Base-by-base conservation (phyloP, 371 early-diverging fungal species). In the Mortierella sp. region DNA sequence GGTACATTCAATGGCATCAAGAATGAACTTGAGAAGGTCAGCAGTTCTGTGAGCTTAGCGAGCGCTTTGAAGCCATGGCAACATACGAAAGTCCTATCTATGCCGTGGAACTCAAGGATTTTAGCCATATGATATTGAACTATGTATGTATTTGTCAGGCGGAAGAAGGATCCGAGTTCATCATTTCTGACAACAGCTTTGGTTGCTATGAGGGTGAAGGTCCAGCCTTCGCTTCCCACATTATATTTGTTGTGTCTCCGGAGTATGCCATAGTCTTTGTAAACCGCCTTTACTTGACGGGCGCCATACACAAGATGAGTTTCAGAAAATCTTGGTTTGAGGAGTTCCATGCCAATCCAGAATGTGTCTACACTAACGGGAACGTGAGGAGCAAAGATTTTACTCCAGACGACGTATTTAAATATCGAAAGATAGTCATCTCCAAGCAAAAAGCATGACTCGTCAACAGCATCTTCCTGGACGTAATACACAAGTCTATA, bases 391-490 rank as follows among this genome's bases (percentile, higher is more conserved):
- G 0, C 20, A 26, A 45, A 28, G 59, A 49, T 5, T 47, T 63
- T 14, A 35, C 59, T 65, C 65, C 66, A 1, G 45, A 39, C 26
- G 75, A 75, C 37, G 62, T 66, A 4, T 75, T 75, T 58, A 69
- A 70, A 54, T 75, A 75, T 43, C 37, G 35, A 20, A 60, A 66
- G 26, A 60, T 69, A 20, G 22, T 62, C 12, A 28, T 69, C 26
- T 65, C 75, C 1, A 70, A 75, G 62, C 9, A 69, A 37, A 39
- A 54, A 18, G 75, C 70, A 6, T 69, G 18, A 5, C 20, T 65
- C 35, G 70, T 75, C 47, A 75, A 75, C 47, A 61, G 75, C 63
- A 75, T 75, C 37, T 43, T 70, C 30, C 52, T 76, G 49, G 71
- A 76, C 22, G 62, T 62, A 3, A 30, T 57, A 22, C 26, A n/a